Conservation (phyloP, 2,329 filamentous ascomycete species). For the Cercospora sp. region DNA sequence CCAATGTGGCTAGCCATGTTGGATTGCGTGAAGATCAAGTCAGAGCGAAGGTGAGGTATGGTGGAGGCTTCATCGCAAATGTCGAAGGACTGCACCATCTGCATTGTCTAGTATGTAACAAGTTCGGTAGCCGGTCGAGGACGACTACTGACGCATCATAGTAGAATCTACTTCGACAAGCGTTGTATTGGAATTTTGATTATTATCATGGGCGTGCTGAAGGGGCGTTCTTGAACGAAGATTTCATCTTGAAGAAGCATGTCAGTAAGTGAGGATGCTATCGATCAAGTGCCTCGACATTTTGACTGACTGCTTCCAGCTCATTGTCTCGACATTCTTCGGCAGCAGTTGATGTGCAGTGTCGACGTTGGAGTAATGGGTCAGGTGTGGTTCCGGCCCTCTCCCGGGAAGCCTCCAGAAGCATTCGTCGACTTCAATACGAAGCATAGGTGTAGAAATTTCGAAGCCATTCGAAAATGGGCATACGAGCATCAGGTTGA, state of each 20-base stretch:
- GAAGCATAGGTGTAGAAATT: slow-evolving; percentile 59
- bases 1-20: slow-evolving; percentile 50
- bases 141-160: slow-evolving; percentile 27
- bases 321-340: slow-evolving; percentile 62
- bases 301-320: slow-evolving; percentile 37
- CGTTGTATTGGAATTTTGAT: slow-evolving; percentile 60
- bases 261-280: slow-evolving; percentile 53
- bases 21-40: slow-evolving; percentile 58
- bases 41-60: slow-evolving; percentile 55
- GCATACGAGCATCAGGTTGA: slow-evolving; percentile 55
- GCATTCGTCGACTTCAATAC: slow-evolving; percentile 65
- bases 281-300: not conserved
- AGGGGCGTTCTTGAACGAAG: slow-evolving; percentile 58
- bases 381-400: slow-evolving; percentile 58
- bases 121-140: not conserved
- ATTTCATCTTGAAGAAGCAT: slow-evolving; percentile 57
- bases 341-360: slow-evolving; percentile 65
- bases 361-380: slow-evolving; percentile 61
- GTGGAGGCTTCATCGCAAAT: slow-evolving; percentile 60
- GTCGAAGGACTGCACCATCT: slow-evolving; percentile 59
- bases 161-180: slow-evolving; percentile 61
- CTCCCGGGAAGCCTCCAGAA: slow-evolving; percentile 33
- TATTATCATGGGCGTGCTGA: slow-evolving; percentile 55
- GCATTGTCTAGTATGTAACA: slow-evolving; percentile 47
- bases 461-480: slow-evolving; percentile 55